A percentile compares a stretch with the other conserved stretches of the same genome.
These are phyloP conservation scores for Saturnispora quitensis DNA, from an alignment of 805 yeast genomes.

Conservation along the genomic window DNA sequence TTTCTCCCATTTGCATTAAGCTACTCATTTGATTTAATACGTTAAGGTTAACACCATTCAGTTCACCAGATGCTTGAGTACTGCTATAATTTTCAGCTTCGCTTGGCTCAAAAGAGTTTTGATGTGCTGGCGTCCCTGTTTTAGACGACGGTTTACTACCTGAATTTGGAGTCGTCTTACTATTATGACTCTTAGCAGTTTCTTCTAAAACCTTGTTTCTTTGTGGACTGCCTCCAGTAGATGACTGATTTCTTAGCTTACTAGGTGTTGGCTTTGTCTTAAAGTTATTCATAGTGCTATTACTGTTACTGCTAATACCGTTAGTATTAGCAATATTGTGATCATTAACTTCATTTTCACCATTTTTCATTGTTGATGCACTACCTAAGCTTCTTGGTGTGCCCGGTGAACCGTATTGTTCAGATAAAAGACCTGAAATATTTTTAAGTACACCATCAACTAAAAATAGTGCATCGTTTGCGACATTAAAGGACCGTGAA, in stretches of 20 bases:
- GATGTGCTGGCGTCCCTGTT: background rate
- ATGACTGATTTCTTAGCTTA: background rate
- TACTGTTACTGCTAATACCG: background rate
- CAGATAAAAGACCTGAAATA: slow-evolving; percentile 56
- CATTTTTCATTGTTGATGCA: background rate
- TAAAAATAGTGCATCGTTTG: slow-evolving; percentile 60
- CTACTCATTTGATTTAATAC: slow-evolving; percentile 3
- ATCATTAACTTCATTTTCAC: background rate
- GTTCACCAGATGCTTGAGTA: background rate
- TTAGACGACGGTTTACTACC: background rate
- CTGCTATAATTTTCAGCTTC: background rate
- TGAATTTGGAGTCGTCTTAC: background rate
- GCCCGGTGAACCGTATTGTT: slow-evolving; percentile 12
- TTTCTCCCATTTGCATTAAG: slow-evolving; percentile 5
- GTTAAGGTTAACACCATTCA: slow-evolving; percentile 2
- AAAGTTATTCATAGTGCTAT: background rate
- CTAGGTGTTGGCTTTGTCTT: background rate
- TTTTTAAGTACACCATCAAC: slow-evolving; percentile 66
- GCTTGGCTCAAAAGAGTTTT: background rate
- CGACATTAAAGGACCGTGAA: slow-evolving; percentile 69
- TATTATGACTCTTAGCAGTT: background rate
- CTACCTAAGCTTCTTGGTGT: background rate
- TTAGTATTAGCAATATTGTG: background rate
- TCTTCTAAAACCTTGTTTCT: background rate
- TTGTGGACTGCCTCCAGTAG: background rate